These are phyloP conservation scores for Sonneratia alba DNA, from an alignment of 345 rosid species.

Conservation along the genomic window DNA sequence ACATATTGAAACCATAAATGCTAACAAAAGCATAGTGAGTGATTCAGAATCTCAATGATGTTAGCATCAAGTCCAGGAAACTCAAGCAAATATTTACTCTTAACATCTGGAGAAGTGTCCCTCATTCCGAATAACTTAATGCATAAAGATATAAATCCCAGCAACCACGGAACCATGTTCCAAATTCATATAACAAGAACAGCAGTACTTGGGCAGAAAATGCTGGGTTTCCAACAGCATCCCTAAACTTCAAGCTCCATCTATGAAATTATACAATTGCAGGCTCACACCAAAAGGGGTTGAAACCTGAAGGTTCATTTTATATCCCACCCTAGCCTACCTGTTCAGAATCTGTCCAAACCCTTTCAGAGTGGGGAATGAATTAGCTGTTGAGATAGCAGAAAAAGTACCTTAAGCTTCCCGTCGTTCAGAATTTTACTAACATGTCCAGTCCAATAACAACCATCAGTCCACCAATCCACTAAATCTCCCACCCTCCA, in stretches of 20 bases:
- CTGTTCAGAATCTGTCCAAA: background rate
- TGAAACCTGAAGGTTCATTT: background rate
- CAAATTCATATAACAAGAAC: background rate
- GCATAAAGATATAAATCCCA: background rate
- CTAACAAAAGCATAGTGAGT: background rate
- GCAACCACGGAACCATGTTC: background rate
- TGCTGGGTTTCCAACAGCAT: background rate
- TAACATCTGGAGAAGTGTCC: background rate
- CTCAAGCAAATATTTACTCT: background rate
- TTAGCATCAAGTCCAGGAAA: background rate
- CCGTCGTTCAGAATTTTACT: conserved; percentile 23
- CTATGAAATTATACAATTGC: background rate
- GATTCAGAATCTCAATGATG: background rate
- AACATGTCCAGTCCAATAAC: conserved; percentile 55
- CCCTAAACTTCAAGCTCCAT: background rate
- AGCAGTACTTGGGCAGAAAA: background rate
- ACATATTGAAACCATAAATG: background rate
- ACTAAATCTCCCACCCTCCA: conserved; percentile 64
- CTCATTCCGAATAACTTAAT: background rate
- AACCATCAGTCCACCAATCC: conserved; percentile 52
- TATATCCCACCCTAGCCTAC: background rate
- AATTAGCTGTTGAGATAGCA: background rate
- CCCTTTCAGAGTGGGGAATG: background rate
- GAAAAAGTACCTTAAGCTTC: conserved; percentile 29
- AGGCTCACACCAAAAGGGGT: background rate